Base-by-base conservation (phyloP, 495 filamentous ascomycete species). In the Neurospora africana region DNA sequence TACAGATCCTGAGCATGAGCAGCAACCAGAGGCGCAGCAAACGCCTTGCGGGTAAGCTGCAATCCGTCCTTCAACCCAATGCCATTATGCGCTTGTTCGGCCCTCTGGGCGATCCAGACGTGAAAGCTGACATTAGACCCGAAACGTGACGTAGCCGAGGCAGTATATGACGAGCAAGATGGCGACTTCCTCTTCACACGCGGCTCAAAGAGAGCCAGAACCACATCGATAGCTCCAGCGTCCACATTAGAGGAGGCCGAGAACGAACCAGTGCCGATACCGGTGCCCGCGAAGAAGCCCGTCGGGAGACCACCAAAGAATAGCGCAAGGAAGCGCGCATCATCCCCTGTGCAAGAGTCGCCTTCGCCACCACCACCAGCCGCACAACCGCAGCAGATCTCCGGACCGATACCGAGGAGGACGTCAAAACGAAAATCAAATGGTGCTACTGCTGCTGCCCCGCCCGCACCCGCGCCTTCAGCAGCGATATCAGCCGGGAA, bases 151-250 rank as follows among this genome's bases (percentile, higher is more conserved):
- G 73, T 70, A 83, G 82, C 82, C 68, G 41, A 77, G 23, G 75
- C 78, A 78, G 85, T 84, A 74, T 91, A 90, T 76, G 87, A 91
- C 77, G 88, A 91, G 78, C 83, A 88, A 71, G 89, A 89, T 83
- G 88, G 88, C 71, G 88, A 88, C 67, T 90, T 90, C 78, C 78
- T 86, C 47, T 91, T 90, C 75, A 85, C 85, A 72, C 87, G 88
- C 58, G 85, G 81, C 43, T 82, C 86, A 4, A 88, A 88, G 74
- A 77, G 84, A 74, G 78, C 78, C 33, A 87, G 86, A 76, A 87
- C 84, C 27, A 74, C 75, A 74, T 19, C 27, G 30, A 70, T 78
- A 76, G 30, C 75, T 30, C 86, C 86, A 76, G 87, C 84, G 23
- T 65, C 53, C 27, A 65, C 53, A 9, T 30, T 75, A 74, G 78